phyloP scores from a whole-genome alignment of 2,329 filamentous ascomycete species.

The Arthroderma uncinatum region DNA sequence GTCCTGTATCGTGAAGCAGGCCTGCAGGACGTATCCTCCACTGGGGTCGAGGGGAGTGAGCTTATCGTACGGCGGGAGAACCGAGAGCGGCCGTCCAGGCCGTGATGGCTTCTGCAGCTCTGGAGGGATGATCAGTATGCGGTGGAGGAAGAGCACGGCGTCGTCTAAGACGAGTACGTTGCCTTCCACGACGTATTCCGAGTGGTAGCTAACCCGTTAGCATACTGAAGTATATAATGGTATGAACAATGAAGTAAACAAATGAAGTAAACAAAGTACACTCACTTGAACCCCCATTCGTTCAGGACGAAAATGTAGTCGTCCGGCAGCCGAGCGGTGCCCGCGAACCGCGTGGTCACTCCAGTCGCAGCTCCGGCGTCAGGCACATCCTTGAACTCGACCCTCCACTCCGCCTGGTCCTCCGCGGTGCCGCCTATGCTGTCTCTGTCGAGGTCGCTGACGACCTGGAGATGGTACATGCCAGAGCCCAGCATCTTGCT shows the following conservation, averaged over 20 bases:
- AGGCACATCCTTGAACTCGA: slow-evolving; percentile 41
- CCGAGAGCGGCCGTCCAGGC: slow-evolving; percentile 22
- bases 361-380: slow-evolving; percentile 43
- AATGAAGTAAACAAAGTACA: slow-evolving; percentile 11
- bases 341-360: slow-evolving; percentile 44
- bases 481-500: slow-evolving; percentile 40
- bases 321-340: slow-evolving; percentile 39
- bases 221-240: no score
- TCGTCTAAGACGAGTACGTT: slow-evolving; percentile 49
- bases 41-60: slow-evolving; percentile 45
- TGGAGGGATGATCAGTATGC: slow-evolving; percentile 40
- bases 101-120: slow-evolving; percentile 22
- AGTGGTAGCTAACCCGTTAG: slow-evolving; percentile 40
- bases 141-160: slow-evolving; percentile 46
- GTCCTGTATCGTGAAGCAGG: slow-evolving; percentile 47
- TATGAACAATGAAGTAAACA: no score
- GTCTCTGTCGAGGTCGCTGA: slow-evolving; percentile 34
- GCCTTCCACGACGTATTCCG: slow-evolving; percentile 47
- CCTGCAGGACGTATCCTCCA: slow-evolving; percentile 48
- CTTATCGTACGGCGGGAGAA: slow-evolving; percentile 35
- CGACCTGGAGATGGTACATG: slow-evolving; percentile 45
- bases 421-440: slow-evolving; percentile 25
- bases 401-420: slow-evolving; percentile 30
- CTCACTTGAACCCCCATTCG: slow-evolving; percentile 44
- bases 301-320: slow-evolving; percentile 43